Base-by-base conservation (phyloP, 1,284 basidiomycete genomes). In the Heterobasidion irregulare region DNA sequence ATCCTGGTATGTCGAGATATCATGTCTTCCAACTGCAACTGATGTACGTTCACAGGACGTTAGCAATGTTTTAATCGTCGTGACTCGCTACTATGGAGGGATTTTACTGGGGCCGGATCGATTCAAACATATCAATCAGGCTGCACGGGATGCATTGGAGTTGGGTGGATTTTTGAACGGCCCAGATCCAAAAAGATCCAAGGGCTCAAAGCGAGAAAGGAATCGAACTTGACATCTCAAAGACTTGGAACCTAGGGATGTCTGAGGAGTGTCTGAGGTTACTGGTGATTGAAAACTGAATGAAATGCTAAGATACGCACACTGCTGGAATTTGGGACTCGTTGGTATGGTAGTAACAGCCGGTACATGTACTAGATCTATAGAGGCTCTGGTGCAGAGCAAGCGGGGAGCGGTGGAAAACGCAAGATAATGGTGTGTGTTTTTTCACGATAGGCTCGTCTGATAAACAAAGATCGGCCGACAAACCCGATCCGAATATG, bases 91-190 rank as follows among this genome's bases (percentile, higher is more conserved):
- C 66, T 92, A 84, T 63, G 89, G 89, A 16, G 89, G 89, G 1
- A 88, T 86, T 26, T 86, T 87, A 59, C 75, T 95, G 0, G 91
- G 93, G 1, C 83, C 93, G 0, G 92, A 95, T 67, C 78, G 94
- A 32, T 96, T 95, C 76, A 95, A 94, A 67, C 89, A 93, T 61
- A 94, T 94, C 65, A 94, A 92, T 64, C 89, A 94, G 66, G 91
- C 89, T 3, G 93, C 92, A 7, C 76, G 93, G 19, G 90, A 91
- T 64, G 92, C 92, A 0, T 74, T 95, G 10, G 89, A 94, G 52
- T 58, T 83, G 0, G 93, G 88, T n/a, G 89, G 89, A 0, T 89
- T 92, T 65, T 69, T 93, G 32, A 84, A 89, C 13, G 35, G 18
- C 8, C 45, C 46, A 19, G 53, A 58, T 53, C 32, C 41, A 32